Percentiles rank a stretch among this genome's conserved stretches.
These are phyloP conservation scores for Penicillium cinerascens DNA, from an alignment of 495 filamentous ascomycete species.

Conservation along the genomic window DNA sequence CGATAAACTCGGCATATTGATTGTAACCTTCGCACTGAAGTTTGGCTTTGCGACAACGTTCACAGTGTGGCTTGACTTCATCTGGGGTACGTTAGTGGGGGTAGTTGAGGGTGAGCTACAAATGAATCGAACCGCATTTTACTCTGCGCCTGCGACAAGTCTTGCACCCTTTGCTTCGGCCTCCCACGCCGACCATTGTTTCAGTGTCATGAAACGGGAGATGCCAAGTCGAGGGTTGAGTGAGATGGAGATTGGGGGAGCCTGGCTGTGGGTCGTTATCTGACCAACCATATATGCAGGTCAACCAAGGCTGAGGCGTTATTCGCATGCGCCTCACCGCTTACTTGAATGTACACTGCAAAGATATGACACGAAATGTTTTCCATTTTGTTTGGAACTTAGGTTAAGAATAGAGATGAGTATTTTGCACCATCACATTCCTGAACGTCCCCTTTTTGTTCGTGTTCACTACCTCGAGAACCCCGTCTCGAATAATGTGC, in stretches of 20 bases:
- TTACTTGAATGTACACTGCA: too few relatives aligned
- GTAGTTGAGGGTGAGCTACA: background rate
- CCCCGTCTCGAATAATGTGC: too few relatives aligned
- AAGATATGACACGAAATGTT: too few relatives aligned
- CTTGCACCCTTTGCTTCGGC: slow-evolving; percentile 22
- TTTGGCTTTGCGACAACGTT: slow-evolving; percentile 19
- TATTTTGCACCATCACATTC: too few relatives aligned
- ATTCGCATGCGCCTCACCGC: too few relatives aligned
- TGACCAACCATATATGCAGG: too few relatives aligned
- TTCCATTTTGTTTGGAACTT: too few relatives aligned
- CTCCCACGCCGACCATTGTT: slow-evolving; percentile 15
- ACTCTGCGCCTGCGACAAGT: slow-evolving; percentile 26
- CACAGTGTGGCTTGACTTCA: slow-evolving; percentile 20
- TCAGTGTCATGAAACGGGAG: background rate
- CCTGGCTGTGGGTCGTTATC: background rate
- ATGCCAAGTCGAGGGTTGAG: background rate
- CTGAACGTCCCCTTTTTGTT: too few relatives aligned
- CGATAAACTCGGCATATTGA: slow-evolving; percentile 11
- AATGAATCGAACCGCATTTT: slow-evolving; percentile 18
- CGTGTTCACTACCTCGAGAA: too few relatives aligned
- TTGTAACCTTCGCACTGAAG: slow-evolving; percentile 21
- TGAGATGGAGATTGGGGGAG: background rate
- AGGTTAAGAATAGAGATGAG: too few relatives aligned
- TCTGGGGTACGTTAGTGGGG: slow-evolving; percentile 12
- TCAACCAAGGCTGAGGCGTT: background rate